Percentiles rank a stretch among this genome's conserved stretches.
phyloP scores from a whole-genome alignment of 768 basidiomycete species.

The Psilocybe azurescens region DNA sequence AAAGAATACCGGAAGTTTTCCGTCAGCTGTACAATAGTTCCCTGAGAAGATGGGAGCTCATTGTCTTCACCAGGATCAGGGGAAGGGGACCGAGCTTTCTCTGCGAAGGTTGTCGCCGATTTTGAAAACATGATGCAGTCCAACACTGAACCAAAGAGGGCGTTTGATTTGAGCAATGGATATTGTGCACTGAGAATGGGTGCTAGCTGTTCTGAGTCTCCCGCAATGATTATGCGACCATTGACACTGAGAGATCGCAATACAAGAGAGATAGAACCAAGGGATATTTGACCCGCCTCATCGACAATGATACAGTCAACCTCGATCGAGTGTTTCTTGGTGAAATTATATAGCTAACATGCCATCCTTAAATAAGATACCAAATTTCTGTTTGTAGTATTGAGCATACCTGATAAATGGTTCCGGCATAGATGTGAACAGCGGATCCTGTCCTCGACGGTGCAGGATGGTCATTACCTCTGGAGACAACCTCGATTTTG shows the following conservation, averaged over 20 bases:
- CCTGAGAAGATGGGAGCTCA: slow-evolving; percentile 32
- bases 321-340: slow-evolving; percentile 41
- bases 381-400: background rate
- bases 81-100: slow-evolving; percentile 10
- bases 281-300: slow-evolving; percentile 56
- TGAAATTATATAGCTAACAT: slow-evolving; percentile 51
- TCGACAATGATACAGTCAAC: slow-evolving; percentile 53
- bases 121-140: slow-evolving; percentile 49
- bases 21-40: slow-evolving; percentile 51
- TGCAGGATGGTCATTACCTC: slow-evolving; percentile 44
- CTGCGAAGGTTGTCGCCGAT: background rate
- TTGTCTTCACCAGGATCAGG: slow-evolving; percentile 21
- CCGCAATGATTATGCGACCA: slow-evolving; percentile 52
- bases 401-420: slow-evolving; percentile 48
- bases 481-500: slow-evolving; percentile 44
- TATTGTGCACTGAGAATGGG: slow-evolving; percentile 55
- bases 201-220: slow-evolving; percentile 57
- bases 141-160: slow-evolving; percentile 53
- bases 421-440: slow-evolving; percentile 49
- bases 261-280: slow-evolving; percentile 51
- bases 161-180: slow-evolving; percentile 40
- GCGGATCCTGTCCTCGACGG: slow-evolving; percentile 33
- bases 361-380: background rate
- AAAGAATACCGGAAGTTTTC: slow-evolving; percentile 52
- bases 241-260: slow-evolving; percentile 41